Evolutionary conservation across 331 rosid species (phyloP), one percentile per base, ranked within the genome.

Genomic region (Arachis monticola): DNA sequence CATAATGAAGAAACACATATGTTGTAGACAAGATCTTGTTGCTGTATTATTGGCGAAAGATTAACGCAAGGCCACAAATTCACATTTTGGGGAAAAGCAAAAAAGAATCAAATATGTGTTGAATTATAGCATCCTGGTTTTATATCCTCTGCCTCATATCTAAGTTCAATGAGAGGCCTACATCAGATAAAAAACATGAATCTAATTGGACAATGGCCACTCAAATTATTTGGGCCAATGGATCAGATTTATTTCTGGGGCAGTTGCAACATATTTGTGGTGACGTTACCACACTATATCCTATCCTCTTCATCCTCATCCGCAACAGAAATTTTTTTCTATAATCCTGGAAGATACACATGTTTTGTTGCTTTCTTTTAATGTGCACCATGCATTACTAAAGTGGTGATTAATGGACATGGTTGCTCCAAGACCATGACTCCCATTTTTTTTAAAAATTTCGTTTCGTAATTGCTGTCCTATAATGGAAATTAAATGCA

Each of bases 301-400:
- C 31, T 55, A 67, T 60, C 70, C 10, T 67, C 72, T n/a, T 50
- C 71, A 66, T 83, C 83, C 73, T 83, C 78, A 89, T 75, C 75
- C 69, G 68, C 81, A 50, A 77, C 32, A 79, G 83, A 66, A 58
- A 64, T 48, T 65, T 67, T 67, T 81, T 61, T 46, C 64, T 72
- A 59, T 8, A 74, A 81, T 80, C 75, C 84, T 87, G 84, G 83
- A 69, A 77, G 89, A 86, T 86, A 55, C 83, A 78, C 75, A 67
- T 85, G 91, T 81, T 83, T 55, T 63, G 90, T 84, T 73, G 87
- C 86, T 89, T 81, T 89, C 97, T 88, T 89, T 85, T 58, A 75
- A 85, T 87, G 10, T 70, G 30, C 68, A 84, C 97, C 98, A 73
- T 77, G 75, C 79, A 83, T 80, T 87, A 67, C 55, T 65, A 89